Base-by-base conservation (phyloP, 192 early-diverging fungal genomes). In the Entomortierella lignicola region DNA sequence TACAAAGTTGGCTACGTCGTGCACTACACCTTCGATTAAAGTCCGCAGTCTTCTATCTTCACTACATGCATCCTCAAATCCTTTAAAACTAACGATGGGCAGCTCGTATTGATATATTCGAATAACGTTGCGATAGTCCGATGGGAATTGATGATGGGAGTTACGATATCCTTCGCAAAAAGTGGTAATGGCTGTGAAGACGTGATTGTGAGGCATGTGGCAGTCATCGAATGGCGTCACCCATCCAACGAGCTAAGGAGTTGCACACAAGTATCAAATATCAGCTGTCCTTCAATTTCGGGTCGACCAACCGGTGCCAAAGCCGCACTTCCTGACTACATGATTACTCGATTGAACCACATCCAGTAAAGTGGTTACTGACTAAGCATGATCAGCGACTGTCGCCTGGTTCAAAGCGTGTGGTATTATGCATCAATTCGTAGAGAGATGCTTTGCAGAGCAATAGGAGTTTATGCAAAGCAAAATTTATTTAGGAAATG, bases 141-240 rank as follows among this genome's bases (percentile, higher is more conserved):
- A 85, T 43, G 94, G 94, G 88, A 94, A 95, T 82, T 94, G 88
- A 72, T 95, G 93, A 81, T 95, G 94, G 88, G 92, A 93, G 85
- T 95, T 95, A 86, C 94, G 94, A 82, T 94, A 93, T 29, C 93
- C 93, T 84, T 94, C 93, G 66, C 93, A 92, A 71, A 94, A 68
- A n/a, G 92, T 93, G 43, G 91, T 85, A 30, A 95, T 71, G 31
- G 93, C 93, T 2, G 93, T 94, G 55, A 94, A 84, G 72, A 93
- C 91, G 77, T 95, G 94, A 82, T 95, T 92, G 52, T 91, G 88
- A n/a, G 93, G 95, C 11, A 94, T 91, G 63, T 90, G 89, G 32
- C 89, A 85, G 79, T 97, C 94, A 82, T 97, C 96, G 70, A 90
- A 95, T 8, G 92, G 86, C 20, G 71, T 91, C 89, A 53, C 94